Base-by-base conservation (phyloP, 2,329 filamentous ascomycete genomes). In the Penicillium sp. region DNA sequence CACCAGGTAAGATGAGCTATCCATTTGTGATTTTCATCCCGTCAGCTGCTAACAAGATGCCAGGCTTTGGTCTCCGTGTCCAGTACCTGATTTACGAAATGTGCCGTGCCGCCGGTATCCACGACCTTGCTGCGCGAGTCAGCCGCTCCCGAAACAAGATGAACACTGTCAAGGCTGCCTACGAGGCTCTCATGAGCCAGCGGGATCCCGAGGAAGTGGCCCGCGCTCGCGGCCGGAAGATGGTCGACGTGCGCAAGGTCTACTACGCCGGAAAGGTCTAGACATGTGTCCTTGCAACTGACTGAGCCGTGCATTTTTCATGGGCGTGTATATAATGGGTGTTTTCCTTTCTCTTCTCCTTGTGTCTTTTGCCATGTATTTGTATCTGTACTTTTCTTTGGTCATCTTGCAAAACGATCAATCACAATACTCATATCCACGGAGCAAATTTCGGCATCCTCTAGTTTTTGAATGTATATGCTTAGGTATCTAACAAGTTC, bases 141-240 rank as follows among this genome's bases (percentile, higher is more conserved):
- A 88, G 89, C 39, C 89, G 94, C 48, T 91, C 91, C 63, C 87
- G 93, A 71, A 98, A 96, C 83, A 92, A 92, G 68, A 96, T 98
- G 92, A 99, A 99, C 82, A 91, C 93, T 17, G 90, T 96, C 79
- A 97, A 97, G 81, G 95, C 95, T 14, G 86, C 92, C 42, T 91
- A 90, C 78, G 77, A 94, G 76, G 94, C 93, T 5, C 82, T 99
- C 63, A 85, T 86, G 76, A 90, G 83, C 80, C 95, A 99, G 81
- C 86, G 86, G 62, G 83, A 96, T 72, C 95, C 95, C 34, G 91
- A 98, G 75, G 88, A 94, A 73, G 89, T 99, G 73, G 95, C 95
- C 58, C 85, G 90, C 52, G 94, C 92, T 54, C 82, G 93, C 65
- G 94, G 95, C 62, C 94, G 91, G 85, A 99, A 99, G 85, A 76